Conservation (phyloP, 2,329 filamentous ascomycete species). For the Curvularia spicifera region DNA sequence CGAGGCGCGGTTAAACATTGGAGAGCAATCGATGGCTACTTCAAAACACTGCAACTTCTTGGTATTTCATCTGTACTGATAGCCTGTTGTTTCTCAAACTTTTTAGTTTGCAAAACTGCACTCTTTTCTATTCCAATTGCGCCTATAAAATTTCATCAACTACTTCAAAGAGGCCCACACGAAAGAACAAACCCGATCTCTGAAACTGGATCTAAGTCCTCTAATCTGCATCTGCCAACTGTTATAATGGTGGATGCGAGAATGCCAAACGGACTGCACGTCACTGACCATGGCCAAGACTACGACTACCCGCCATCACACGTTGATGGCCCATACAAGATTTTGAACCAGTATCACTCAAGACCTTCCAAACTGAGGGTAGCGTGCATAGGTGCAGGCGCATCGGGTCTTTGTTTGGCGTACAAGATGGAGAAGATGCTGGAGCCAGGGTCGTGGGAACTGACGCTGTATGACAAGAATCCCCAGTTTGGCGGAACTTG, state of each 20-base stretch:
- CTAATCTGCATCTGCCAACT: background rate
- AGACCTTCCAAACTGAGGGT: conserved; percentile 42
- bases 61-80: background rate
- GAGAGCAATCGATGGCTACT: conserved; percentile 23
- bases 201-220: background rate
- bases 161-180: no score
- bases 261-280: conserved; percentile 37
- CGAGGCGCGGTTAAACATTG: conserved; percentile 41
- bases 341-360: conserved; percentile 45
- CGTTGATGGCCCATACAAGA: conserved; percentile 38
- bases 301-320: conserved; percentile 43
- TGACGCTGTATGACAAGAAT: conserved; percentile 43
- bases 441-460: conserved; percentile 37
- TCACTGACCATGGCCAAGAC: conserved; percentile 34
- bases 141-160: no score
- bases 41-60: conserved; percentile 27
- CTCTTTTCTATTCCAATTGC: background rate
- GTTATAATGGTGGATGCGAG: conserved; percentile 38
- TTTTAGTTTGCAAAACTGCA: conserved; percentile 4
- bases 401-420: conserved; percentile 40
- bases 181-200: background rate
- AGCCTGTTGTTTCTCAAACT: conserved; percentile 6
- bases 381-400: conserved; percentile 39
- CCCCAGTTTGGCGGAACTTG: conserved; percentile 41
- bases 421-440: conserved; percentile 47